These are phyloP conservation scores for Micromonas commoda DNA, from an alignment of 139 green algal genomes.

Conservation along the genomic window DNA sequence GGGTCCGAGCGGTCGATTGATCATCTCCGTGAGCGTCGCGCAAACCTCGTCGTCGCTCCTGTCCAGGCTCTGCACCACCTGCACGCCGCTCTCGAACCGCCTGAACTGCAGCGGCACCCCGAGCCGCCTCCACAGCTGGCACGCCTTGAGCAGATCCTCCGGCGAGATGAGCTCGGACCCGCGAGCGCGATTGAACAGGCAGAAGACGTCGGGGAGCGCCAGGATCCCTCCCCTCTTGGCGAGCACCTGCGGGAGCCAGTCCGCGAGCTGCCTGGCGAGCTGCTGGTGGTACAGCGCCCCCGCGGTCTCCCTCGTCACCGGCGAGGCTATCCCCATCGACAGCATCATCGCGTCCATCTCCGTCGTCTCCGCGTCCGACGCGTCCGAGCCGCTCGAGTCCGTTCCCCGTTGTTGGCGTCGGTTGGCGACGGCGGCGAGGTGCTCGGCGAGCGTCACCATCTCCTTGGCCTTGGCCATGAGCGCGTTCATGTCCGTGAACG, in stretches of 20 bases:
- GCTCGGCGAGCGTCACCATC: constrained; percentile 74
- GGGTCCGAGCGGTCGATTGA: too few relatives aligned
- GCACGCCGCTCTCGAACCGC: constrained; percentile 5
- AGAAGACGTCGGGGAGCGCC: constrained; percentile 86
- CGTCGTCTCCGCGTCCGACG: constrained; percentile 46
- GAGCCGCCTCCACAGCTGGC: constrained; percentile 32
- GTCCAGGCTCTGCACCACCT: constrained; percentile 1
- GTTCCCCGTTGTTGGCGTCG: neutral
- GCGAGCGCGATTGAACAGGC: constrained; percentile 86
- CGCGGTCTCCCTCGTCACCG: constrained; percentile 78
- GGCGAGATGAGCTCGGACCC: constrained; percentile 88
- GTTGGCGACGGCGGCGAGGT: constrained; percentile 46
- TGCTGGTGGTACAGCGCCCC: constrained; percentile 74
- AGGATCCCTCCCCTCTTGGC: constrained; percentile 85
- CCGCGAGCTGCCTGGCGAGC: constrained; percentile 61
- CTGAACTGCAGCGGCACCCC: constrained; percentile 10
- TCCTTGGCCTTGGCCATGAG: constrained; percentile 71
- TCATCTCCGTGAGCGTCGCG: neutral
- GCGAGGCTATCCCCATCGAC: constrained; percentile 73
- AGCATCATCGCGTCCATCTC: constrained; percentile 73
- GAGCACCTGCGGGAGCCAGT: constrained; percentile 49
- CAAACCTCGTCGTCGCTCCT: constrained; percentile 10
- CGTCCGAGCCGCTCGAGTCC: constrained; percentile 14
- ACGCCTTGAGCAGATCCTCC: constrained; percentile 76
- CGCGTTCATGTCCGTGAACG: constrained; percentile 63